These are phyloP conservation scores for Chionographis japonica DNA, from an alignment of 106 monocot species.

Conservation along the genomic window DNA sequence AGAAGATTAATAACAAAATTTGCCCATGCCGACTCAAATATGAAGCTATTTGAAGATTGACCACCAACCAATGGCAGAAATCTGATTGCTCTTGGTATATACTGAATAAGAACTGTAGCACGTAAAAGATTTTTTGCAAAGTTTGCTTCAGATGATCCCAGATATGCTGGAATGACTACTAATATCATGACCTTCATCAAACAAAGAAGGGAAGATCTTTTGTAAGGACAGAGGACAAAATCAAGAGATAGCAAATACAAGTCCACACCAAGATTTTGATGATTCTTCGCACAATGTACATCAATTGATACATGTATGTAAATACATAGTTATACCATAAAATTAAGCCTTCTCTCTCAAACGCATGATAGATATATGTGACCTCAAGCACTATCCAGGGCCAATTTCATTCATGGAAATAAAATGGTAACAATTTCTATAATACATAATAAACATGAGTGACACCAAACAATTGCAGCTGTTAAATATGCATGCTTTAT, in stretches of 20 bases:
- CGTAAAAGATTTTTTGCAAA: constrained; percentile 83
- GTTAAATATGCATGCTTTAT: too few relatives aligned
- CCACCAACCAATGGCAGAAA: constrained; percentile 73
- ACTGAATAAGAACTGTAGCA: constrained; percentile 76
- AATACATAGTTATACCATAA: too few relatives aligned
- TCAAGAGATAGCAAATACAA: not conserved
- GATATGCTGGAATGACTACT: constrained; percentile 50
- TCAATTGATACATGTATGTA: too few relatives aligned
- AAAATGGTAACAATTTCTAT: too few relatives aligned
- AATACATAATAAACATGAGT: too few relatives aligned
- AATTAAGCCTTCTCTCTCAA: too few relatives aligned
- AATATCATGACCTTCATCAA: constrained; percentile 73
- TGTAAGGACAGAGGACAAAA: not conserved
- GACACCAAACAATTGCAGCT: too few relatives aligned
- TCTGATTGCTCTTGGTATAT: constrained; percentile 74
- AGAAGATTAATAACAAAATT: constrained; percentile 94
- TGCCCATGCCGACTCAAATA: constrained; percentile 96
- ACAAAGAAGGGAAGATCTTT: constrained; percentile 1
- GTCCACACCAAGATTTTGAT: too few relatives aligned
- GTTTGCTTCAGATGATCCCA: constrained; percentile 74
- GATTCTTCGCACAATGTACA: too few relatives aligned
- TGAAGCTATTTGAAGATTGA: constrained; percentile 79
- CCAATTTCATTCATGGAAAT: too few relatives aligned
- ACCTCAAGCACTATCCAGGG: too few relatives aligned
- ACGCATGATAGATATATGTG: too few relatives aligned